Evolutionary conservation across 306 rosid species (phyloP), one percentile per base, ranked within the genome.

Genomic region (Delonix regia): DNA sequence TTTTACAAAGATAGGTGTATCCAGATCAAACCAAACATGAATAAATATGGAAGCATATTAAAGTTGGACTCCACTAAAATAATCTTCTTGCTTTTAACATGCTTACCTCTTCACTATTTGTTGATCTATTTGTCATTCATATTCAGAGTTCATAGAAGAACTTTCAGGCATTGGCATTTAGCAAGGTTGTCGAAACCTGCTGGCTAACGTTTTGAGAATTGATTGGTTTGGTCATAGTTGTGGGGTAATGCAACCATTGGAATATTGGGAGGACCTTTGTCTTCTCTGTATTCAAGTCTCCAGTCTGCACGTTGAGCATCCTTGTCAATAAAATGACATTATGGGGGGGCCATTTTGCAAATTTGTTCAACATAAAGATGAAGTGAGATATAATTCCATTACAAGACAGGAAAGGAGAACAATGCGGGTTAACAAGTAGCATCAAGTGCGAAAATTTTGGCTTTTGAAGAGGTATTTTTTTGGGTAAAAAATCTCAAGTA

Each of bases 201-300:
- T 61, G 81, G 65, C 62, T 74, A 42, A 36, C 10, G 28, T 86
- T 69, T 86, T 76, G 60, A 77, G 74, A 36, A 78, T 84, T 66
- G 52, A 41, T 66, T 66, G 71, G 34, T 41, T 66, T 13, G 30
- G 74, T 38, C 73, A 34, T 74, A 34, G 85, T 80, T 86, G 91
- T 88, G 80, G 96, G 88, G 87, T 75, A 34, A 65, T 52, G 38
- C 38, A 49, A 61, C 33, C 71, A 62, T 67, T 77, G 79, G 82
- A 77, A 80, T 85, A 45, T 61, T 79, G 73, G 76, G 64, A 68
- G 81, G 80, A 75, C 75, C 80, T 83, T 76, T 19, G 70, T 84
- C 82, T 75, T 79, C 82, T 78, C 57, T 77, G 66, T 69, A 80
- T 73, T 78, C 81, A 41, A 77, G 41, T 70, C 63, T 53, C 75